Percentiles rank a stretch among this genome's conserved stretches.
phyloP scores from a whole-genome alignment of 805 yeast species.

The Teunomyces panamensis region DNA sequence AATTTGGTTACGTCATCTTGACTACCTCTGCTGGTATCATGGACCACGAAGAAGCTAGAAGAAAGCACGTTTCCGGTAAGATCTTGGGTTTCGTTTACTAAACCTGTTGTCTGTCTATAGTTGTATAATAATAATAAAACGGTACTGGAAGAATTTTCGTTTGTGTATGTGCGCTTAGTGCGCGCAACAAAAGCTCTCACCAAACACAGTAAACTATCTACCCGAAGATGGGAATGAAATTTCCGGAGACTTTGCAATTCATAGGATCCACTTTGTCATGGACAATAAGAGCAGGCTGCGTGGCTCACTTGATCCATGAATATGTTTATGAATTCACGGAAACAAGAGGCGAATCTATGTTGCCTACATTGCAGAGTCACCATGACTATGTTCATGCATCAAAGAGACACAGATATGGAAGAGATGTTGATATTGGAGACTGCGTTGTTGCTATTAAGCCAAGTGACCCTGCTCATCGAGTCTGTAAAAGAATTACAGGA shows the following conservation, averaged over 20 bases:
- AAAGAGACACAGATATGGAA: slow-evolving; percentile 62
- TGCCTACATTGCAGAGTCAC: slow-evolving; percentile 76
- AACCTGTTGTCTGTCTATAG: not conserved
- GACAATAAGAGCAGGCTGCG: slow-evolving; percentile 59
- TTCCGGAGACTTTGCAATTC: slow-evolving; percentile 20
- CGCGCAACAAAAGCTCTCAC: not conserved
- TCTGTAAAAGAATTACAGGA: slow-evolving; percentile 91
- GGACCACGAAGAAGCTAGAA: slow-evolving; percentile 29
- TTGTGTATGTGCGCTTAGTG: not conserved
- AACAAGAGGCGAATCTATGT: slow-evolving; percentile 92
- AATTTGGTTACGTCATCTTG: slow-evolving; percentile 24
- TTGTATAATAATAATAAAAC: slow-evolving; percentile 2
- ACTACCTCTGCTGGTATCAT: slow-evolving; percentile 27
- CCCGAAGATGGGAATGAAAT: not conserved
- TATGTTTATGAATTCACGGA: slow-evolving; percentile 72
- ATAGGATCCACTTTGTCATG: slow-evolving; percentile 41
- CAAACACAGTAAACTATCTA: not conserved
- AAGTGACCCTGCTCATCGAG: slow-evolving; percentile 77
- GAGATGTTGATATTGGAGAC: slow-evolving; percentile 75
- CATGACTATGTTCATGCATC: slow-evolving; percentile 79
- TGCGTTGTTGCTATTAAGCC: slow-evolving; percentile 87
- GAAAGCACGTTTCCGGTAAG: slow-evolving; percentile 28
- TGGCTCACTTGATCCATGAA: slow-evolving; percentile 63
- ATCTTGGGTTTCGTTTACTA: slow-evolving; percentile 26
- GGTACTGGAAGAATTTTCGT: too few species aligned